Evolutionary conservation across 768 basidiomycete species (phyloP).

Genomic region (Multifurca ochricompacta): DNA sequence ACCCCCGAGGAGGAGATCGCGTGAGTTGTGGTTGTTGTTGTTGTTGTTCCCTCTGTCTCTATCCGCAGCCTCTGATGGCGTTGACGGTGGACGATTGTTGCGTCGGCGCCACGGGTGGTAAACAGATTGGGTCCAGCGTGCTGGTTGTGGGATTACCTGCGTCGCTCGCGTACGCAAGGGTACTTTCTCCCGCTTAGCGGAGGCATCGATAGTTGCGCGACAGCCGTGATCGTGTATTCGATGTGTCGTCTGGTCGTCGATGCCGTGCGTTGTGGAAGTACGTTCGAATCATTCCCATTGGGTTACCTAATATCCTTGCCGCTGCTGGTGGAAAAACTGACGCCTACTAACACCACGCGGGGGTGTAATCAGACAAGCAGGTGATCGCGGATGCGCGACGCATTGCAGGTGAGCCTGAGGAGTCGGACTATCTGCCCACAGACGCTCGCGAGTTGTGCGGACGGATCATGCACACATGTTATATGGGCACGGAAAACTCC

Average conservation of each 20-base stretch:
- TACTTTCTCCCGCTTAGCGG: constrained; percentile 95
- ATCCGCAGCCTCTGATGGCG: no score
- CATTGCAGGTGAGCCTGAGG: constrained; percentile 76
- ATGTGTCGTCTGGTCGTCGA: constrained; percentile 91
- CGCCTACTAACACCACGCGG: not conserved
- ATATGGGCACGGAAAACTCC: constrained; percentile 98
- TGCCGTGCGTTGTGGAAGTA: constrained; percentile 68
- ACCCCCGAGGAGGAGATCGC: constrained; percentile 95
- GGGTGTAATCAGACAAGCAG: constrained; percentile 49
- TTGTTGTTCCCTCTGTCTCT: not conserved
- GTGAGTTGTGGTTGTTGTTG: constrained; percentile 32
- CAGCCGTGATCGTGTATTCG: constrained; percentile 89
- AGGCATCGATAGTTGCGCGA: constrained; percentile 96
- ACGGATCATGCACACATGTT: constrained; percentile 94
- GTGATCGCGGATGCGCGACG: constrained; percentile 88
- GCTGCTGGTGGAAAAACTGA: not conserved
- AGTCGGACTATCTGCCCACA: constrained; percentile 73
- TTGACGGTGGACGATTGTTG: not conserved
- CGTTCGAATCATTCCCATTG: constrained; percentile 21
- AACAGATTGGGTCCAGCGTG: constrained; percentile 90
- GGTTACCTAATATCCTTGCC: no score
- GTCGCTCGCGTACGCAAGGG: constrained; percentile 87
- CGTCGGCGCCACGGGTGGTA: not conserved
- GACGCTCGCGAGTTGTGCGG: constrained; percentile 83
- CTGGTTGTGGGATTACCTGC: constrained; percentile 99